Percentiles rank a stretch among this genome's conserved stretches.
Evolutionary conservation across 1,139 yeast species (phyloP).

Genomic region (Kodamaea arcana): DNA sequence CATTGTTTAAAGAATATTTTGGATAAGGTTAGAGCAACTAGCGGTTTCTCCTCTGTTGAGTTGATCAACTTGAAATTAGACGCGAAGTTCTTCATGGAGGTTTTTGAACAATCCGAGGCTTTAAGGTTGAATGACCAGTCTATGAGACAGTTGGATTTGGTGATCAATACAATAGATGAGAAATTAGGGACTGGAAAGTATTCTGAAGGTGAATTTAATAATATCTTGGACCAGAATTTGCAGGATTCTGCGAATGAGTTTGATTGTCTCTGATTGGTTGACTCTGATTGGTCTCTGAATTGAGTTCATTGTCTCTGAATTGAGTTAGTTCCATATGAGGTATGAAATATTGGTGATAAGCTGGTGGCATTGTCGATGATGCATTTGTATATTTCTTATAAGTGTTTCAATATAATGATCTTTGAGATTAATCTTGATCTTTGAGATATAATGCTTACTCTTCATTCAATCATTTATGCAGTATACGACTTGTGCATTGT

Average conservation of each 20-base stretch:
- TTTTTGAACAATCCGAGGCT: constrained; percentile 35
- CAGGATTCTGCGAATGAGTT: constrained; percentile 34
- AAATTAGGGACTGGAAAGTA: constrained; percentile 18
- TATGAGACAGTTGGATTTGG: constrained; percentile 32
- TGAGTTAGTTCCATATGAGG: no score
- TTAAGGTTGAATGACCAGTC: constrained; percentile 36
- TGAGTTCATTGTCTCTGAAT: no score
- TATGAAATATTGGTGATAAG: no score
- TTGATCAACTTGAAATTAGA: constrained; percentile 33
- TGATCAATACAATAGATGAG: constrained; percentile 30
- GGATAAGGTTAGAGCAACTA: constrained; percentile 24
- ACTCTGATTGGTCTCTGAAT: no score
- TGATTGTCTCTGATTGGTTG: constrained; percentile 18
- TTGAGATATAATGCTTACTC: no score
- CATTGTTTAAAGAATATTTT: constrained; percentile 32
- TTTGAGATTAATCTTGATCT: no score
- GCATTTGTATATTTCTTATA: no score
- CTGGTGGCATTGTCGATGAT: no score
- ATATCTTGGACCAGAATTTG: constrained; percentile 26
- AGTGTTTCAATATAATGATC: no score
- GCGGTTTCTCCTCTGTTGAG: constrained; percentile 16
- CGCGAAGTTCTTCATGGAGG: constrained; percentile 36
- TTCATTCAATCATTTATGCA: no score
- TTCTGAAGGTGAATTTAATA: constrained; percentile 26
- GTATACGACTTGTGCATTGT: no score